Percentiles rank a stretch among this genome's conserved stretches.
Conservation (phyloP, 1,139 yeast genomes). For the Scheffersomyces stambukii region DNA sequence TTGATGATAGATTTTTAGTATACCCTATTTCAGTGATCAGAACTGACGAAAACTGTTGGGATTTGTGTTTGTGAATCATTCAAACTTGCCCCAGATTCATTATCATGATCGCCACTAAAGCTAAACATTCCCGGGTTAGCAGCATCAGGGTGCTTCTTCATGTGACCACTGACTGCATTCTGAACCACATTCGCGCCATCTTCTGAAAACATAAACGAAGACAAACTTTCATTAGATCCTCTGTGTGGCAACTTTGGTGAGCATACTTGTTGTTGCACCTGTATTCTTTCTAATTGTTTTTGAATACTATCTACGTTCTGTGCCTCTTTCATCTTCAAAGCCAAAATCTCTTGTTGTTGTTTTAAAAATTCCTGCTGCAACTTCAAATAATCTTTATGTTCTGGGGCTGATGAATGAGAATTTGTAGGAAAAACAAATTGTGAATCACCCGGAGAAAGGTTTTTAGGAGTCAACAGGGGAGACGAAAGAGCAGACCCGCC, state of each 20-base stretch:
- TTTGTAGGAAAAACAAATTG: slow-evolving; percentile 2
- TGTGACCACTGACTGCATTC: slow-evolving; percentile 5
- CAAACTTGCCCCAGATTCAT: slow-evolving; percentile 1
- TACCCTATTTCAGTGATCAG: slow-evolving; percentile 10
- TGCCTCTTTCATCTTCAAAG: slow-evolving; percentile 20
- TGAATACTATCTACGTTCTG: slow-evolving; percentile 10
- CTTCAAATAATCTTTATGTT: slow-evolving; percentile 35
- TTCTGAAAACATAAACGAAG: slow-evolving; percentile 7
- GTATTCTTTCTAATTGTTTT: slow-evolving; percentile 9
- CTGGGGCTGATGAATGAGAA: slow-evolving; percentile 3
- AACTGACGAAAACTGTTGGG: slow-evolving; percentile 14
- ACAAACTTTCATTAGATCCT: slow-evolving; percentile 6
- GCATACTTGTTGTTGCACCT: slow-evolving; percentile 5
- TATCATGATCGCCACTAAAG: slow-evolving; percentile 4
- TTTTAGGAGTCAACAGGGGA: slow-evolving; percentile 14
- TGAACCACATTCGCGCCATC: slow-evolving; percentile 6
- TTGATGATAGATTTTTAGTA: too few species aligned
- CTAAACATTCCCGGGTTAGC: slow-evolving; percentile 6
- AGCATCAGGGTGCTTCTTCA: slow-evolving; percentile 5
- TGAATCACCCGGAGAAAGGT: slow-evolving; percentile 10
- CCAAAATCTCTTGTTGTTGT: slow-evolving; percentile 35
- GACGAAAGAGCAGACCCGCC: slow-evolving; percentile 6
- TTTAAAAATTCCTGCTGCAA: slow-evolving; percentile 36
- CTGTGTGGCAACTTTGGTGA: slow-evolving; percentile 2
- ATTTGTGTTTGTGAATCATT: slow-evolving; percentile 3